Percentiles rank a stretch among this genome's conserved stretches.
These are phyloP conservation scores for Salix purpurea DNA, from an alignment of 345 rosid species.

Conservation along the genomic window DNA sequence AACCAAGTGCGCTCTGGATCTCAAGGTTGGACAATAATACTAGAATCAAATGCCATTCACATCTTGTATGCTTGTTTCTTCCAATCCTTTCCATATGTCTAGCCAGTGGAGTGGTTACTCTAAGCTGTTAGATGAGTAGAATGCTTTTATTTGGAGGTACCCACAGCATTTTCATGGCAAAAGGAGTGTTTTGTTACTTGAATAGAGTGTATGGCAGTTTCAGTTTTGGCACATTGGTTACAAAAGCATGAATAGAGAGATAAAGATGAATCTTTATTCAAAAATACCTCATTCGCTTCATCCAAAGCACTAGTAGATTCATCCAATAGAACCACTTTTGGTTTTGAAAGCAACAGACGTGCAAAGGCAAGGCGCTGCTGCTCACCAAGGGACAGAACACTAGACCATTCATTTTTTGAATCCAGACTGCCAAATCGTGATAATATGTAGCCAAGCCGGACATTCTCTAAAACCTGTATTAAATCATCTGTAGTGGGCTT, in stretches of 20 bases:
- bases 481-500: conserved; percentile 70
- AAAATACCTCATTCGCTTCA: conserved; percentile 78
- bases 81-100: not conserved
- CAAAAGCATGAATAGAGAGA: not conserved
- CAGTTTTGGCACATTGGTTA: not conserved
- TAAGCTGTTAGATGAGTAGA: not conserved
- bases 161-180: not conserved
- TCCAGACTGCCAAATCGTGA: conserved; percentile 73
- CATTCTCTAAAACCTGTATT: conserved; percentile 55
- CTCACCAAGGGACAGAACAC: conserved; percentile 95
- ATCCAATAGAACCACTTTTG: conserved; percentile 74
- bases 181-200: not conserved
- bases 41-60: not conserved
- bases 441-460: conserved; percentile 62
- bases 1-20: not conserved
- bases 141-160: not conserved
- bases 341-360: conserved; percentile 73
- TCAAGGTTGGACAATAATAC: not conserved
- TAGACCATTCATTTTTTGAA: conserved; percentile 73
- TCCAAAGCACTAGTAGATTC: conserved; percentile 96
- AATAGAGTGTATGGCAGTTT: not conserved
- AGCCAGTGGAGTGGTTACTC: not conserved
- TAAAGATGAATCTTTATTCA: not conserved
- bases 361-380: conserved; percentile 96
- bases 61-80: not conserved